phyloP scores from a whole-genome alignment of 106 monocot genomes.

The Agapanthus africanus region DNA sequence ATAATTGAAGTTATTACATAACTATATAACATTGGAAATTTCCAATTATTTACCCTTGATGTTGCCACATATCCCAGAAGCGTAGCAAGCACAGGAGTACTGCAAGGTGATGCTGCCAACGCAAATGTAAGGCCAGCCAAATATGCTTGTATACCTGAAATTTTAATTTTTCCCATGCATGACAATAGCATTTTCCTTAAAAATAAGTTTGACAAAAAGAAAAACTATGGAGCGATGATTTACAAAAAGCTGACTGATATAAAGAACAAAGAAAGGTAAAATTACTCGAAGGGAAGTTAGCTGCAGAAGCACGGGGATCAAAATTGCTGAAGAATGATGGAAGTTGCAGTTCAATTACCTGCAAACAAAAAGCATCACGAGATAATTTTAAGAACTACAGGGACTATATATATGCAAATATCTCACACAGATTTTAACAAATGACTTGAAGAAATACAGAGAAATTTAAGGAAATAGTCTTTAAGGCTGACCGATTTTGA shows the following conservation, averaged over 20 bases:
- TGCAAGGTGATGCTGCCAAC: slow-evolving; percentile 95
- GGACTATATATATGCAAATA: not conserved
- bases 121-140: slow-evolving; percentile 97
- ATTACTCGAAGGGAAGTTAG: slow-evolving; percentile 86
- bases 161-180: not conserved
- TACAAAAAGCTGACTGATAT: no score
- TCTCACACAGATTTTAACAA: not conserved
- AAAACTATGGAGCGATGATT: no score
- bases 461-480: not conserved
- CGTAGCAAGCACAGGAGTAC: slow-evolving; percentile 92
- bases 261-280: no score
- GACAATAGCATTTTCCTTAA: no score
- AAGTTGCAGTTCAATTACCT: slow-evolving; percentile 87
- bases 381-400: not conserved
- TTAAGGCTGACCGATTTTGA: not conserved
- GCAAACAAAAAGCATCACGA: slow-evolving; percentile 4
- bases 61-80: slow-evolving; percentile 92
- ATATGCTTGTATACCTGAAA: slow-evolving; percentile 93
- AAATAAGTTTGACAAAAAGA: no score
- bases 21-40: not conserved
- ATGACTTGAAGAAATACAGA: slow-evolving; percentile 3
- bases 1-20: not conserved
- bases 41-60: slow-evolving; percentile 54
- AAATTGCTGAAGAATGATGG: slow-evolving; percentile 89
- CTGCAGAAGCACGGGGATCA: slow-evolving; percentile 88